phyloP scores from a whole-genome alignment of 2,329 filamentous ascomycete genomes.

The Phaeosphaeriaceae sp. region DNA sequence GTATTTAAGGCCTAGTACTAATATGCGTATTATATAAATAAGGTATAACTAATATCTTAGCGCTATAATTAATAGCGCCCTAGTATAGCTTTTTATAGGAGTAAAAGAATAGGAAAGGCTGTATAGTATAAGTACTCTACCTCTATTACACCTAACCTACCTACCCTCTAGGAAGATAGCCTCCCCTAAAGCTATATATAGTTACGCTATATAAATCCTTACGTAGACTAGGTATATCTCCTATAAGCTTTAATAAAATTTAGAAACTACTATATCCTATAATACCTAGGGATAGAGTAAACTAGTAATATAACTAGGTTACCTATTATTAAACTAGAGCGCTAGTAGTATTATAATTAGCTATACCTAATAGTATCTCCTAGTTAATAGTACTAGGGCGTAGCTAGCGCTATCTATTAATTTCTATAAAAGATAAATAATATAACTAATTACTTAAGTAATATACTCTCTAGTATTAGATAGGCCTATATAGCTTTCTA shows the following conservation, averaged over 20 bases:
- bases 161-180: not conserved
- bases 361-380: no score
- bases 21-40: slow-evolving; percentile 3
- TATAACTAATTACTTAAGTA: slow-evolving; percentile 5
- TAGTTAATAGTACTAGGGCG: slow-evolving; percentile 3
- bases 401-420: slow-evolving; percentile 7
- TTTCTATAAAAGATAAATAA: no score
- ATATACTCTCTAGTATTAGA: slow-evolving; percentile 3
- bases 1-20: slow-evolving; percentile 3
- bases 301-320: slow-evolving; percentile 1
- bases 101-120: slow-evolving; percentile 5
- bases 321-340: slow-evolving; percentile 6
- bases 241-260: slow-evolving; percentile 6
- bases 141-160: slow-evolving; percentile 2
- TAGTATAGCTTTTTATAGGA: slow-evolving; percentile 4
- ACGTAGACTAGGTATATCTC: not conserved
- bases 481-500: slow-evolving; percentile 4
- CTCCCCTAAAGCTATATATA: slow-evolving; percentile 1
- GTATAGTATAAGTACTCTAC: slow-evolving; percentile 6
- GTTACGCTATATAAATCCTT: slow-evolving; percentile 4
- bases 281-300: no score
- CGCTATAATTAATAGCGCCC: no score
- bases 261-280: not conserved
- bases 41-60: slow-evolving; percentile 4
- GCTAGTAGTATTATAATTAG: slow-evolving; percentile 2